These are phyloP conservation scores for Pseudomonodictys pantanalensis DNA, from an alignment of 495 filamentous ascomycete species.

Conservation along the genomic window DNA sequence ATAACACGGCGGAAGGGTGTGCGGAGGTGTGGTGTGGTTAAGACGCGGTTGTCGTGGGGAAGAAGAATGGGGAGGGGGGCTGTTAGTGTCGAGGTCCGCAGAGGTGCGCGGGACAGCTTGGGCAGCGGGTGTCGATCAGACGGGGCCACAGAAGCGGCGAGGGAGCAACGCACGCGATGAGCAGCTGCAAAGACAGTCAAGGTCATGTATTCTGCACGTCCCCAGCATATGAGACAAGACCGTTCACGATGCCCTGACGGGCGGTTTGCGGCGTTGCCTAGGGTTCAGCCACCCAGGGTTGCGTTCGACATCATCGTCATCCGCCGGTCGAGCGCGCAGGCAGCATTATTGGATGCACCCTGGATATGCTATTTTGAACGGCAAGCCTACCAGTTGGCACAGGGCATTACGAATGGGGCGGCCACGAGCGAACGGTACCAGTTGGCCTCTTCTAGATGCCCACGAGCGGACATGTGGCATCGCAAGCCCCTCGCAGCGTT, in stretches of 20 bases:
- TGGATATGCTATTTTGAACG: neutral
- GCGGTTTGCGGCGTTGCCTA: neutral
- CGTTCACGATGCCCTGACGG: neutral
- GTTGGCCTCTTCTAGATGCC: no score
- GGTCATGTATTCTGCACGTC: neutral
- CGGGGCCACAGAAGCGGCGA: neutral
- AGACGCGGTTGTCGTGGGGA: neutral
- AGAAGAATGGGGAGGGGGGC: neutral
- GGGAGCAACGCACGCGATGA: neutral
- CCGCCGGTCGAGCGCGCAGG: neutral
- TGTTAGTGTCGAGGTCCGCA: neutral
- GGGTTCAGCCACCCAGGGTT: neutral
- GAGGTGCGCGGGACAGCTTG: neutral
- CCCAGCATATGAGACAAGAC: neutral
- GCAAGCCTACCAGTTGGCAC: no score
- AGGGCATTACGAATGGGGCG: no score
- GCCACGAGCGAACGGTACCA: no score
- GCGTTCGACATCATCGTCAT: neutral
- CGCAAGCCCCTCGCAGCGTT: no score
- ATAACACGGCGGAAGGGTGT: no score
- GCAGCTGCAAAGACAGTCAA: neutral
- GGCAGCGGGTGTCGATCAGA: neutral
- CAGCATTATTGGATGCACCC: neutral
- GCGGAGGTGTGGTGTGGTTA: neutral
- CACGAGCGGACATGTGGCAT: no score